Evolutionary conservation across 768 basidiomycete species (phyloP).

Genomic region (Suillus occidentalis): DNA sequence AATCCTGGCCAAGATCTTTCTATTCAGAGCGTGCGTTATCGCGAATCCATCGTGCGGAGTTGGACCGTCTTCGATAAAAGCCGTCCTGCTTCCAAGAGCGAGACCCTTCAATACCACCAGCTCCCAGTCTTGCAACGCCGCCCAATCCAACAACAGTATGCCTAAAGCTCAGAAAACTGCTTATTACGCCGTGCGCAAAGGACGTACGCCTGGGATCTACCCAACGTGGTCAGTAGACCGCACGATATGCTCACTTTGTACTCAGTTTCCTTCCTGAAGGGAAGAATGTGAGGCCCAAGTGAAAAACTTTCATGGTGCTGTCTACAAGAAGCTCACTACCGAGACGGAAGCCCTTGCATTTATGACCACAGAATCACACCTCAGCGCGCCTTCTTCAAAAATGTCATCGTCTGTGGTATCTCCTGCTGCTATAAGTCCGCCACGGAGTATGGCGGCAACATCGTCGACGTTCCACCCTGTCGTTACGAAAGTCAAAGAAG

Average conservation of each 20-base stretch:
- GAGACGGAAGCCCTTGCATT: conserved; percentile 60
- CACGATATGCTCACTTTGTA: background rate
- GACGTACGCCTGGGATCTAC: conserved; percentile 66
- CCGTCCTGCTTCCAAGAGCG: background rate
- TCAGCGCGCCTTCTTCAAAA: conserved; percentile 9
- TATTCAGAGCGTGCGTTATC: conserved; percentile 3
- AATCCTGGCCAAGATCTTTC: conserved; percentile 11
- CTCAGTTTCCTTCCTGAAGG: conserved; percentile 41
- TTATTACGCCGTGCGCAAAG: conserved; percentile 76
- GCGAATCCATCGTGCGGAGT: background rate
- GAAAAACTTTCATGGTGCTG: conserved; percentile 59
- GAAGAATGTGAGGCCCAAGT: conserved; percentile 69
- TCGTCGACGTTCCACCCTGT: conserved; percentile 4
- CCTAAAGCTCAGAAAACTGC: conserved; percentile 41
- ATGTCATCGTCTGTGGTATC: conserved; percentile 31
- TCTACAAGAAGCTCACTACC: conserved; percentile 66
- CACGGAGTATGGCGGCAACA: background rate
- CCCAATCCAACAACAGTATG: conserved; percentile 23
- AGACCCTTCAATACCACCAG: background rate
- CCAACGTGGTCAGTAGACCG: conserved; percentile 55
- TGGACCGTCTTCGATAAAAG: background rate
- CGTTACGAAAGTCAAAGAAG: conserved; percentile 10
- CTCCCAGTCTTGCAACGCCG: background rate
- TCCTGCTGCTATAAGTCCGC: background rate
- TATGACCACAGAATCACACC: conserved; percentile 35